Base-by-base conservation (phyloP, 805 yeast species). In the Scheffersomyces coipomensis region DNA sequence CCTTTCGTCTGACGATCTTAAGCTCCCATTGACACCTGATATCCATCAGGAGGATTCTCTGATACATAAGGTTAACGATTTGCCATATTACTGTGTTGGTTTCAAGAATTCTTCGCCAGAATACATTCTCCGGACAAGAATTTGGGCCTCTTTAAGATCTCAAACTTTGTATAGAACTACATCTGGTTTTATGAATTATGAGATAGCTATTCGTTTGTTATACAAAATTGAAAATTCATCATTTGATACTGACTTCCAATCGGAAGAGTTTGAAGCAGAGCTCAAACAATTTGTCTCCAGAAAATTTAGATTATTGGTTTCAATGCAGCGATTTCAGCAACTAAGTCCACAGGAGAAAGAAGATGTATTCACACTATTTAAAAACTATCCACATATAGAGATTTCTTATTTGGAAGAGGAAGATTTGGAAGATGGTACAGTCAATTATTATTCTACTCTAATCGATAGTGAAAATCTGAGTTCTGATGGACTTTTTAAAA, bases 111-210 rank as follows among this genome's bases (percentile, higher is more conserved):
- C 88, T 1, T 71, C 78, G 2, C 81, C 85, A 0, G 81, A 80
- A 39, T 78, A 75, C 48, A 73, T 79, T 2, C 55, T 84, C 45
- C 66, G 95, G 56, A 88, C 96, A 0, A 71, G 96, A 53, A 73
- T 88, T 2, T 88, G 97, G 97, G 86, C 95, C 0, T 86, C 96
- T 0, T 62, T 85, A 38, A 71, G 96, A 52, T 78, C 87, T 2
- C 97, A 88, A 55, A 88, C 96, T 0, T 66, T 88, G 38, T 89
- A 83, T 53, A 68, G 96, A 29, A 88, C 97, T 0, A 71, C 87
- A 2, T 78, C 90, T 0, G 96, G 97, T 0, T 88, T 89, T 53
- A 78, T 78, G 78, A 88, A 88, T 55, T 88, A 88, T 55, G 68
- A 76, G 11, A 73, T 74, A 26, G 96, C 96, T 0, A 73, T 89